Conservation (phyloP, 306 rosid genomes). For the Psophocarpus tetragonolobus region DNA sequence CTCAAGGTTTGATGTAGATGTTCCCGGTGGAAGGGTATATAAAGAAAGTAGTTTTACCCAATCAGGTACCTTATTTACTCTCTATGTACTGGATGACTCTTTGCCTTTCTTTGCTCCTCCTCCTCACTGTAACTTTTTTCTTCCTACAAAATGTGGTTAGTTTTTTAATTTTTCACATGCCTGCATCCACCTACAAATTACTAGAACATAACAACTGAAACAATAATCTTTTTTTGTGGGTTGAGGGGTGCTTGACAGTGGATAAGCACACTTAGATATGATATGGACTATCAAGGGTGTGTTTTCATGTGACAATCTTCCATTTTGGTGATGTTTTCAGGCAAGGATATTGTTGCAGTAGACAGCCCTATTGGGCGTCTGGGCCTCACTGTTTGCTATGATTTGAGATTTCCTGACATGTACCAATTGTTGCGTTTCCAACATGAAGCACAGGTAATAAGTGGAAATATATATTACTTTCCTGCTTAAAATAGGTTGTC, state of each 20-base stretch:
- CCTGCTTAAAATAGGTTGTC: constrained; percentile 25
- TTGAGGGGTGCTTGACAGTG: background rate
- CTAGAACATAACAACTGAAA: background rate
- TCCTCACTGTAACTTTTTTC: background rate
- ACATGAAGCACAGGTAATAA: constrained; percentile 72
- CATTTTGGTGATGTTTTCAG: constrained; percentile 49
- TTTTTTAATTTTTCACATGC: background rate
- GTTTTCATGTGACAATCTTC: constrained; percentile 17
- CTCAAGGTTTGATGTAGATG: constrained; percentile 91
- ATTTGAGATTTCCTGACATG: constrained; percentile 91
- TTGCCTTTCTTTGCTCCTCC: no score
- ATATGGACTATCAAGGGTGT: constrained; percentile 2
- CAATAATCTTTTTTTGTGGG: no score
- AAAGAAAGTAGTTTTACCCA: constrained; percentile 86
- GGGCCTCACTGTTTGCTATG: constrained; percentile 95
- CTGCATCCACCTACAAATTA: background rate
- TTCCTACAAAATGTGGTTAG: constrained; percentile 1
- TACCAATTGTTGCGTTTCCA: constrained; percentile 81
- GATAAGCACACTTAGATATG: background rate
- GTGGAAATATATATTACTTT: constrained; percentile 21
- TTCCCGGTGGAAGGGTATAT: constrained; percentile 89
- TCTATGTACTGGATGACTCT: no score
- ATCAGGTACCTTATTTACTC: constrained; percentile 55
- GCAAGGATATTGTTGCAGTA: constrained; percentile 73
- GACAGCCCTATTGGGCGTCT: constrained; percentile 90